Base-by-base conservation (phyloP, 2,329 filamentous ascomycete genomes). In the Periconia sp. region DNA sequence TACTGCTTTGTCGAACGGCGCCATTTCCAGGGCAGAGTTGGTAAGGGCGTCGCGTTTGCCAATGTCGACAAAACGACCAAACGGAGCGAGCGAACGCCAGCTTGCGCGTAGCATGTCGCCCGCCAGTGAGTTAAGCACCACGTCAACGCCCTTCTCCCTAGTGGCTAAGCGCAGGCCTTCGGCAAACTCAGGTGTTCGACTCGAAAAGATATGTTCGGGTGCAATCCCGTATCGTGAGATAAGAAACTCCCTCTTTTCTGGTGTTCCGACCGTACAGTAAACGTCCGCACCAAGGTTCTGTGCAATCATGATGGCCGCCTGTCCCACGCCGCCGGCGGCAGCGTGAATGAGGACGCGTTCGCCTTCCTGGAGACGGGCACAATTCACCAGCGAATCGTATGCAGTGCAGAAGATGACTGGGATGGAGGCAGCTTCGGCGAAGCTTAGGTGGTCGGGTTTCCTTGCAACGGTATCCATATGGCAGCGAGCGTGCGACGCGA, bases 191-290 rank as follows among this genome's bases (percentile, higher is more conserved):
- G 53, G 50, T 40, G 71, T 62, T 19, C 69, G 54, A 45, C 56
- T 64, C 54, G 54, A 58, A 54, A 75, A 71, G 49, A 75, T 73
- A 47, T 69, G 65, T 23, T 68, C 59, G 9, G 59, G 60, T 1
- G 61, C 55, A n/a, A 76, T 62, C 18, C 58, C 58, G 50, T 56
- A 60, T 11, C 13, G 6, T 6, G 49, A 48, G 33, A 33, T 43
- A 11, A 56, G 41, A 18, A 43, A 45, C 37, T 51, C 17, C 27
- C 41, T 49, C 11, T 52, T 50, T 8, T 41, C 41, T 15, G 44
- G 57, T 2, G 55, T 49, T 5, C 58, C 56, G 2, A 58, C 63
- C 2, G 58, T 64, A 1, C 55, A 60, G 13, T 59, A 63, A 35
- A 69, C 50, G 9, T 58, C 54, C 1, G 62, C 63, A 5, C 60